Percentiles rank a stretch among this genome's conserved stretches.
Evolutionary conservation across 2,329 filamentous ascomycete genomes (phyloP).

Genomic region (Fusarium paranaense): DNA sequence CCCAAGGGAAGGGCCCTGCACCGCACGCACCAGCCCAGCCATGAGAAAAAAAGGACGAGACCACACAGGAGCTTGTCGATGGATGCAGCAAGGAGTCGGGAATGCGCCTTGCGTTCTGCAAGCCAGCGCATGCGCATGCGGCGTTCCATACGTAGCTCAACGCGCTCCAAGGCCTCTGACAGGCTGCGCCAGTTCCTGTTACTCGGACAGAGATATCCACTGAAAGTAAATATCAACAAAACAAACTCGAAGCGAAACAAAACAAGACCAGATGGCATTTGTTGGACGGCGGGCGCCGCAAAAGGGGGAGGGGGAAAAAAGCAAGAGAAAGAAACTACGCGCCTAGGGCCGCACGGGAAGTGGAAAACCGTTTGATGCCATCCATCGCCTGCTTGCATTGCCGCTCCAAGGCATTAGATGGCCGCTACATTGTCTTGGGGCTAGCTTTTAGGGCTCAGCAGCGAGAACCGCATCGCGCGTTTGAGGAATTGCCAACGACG

Average conservation of each 20-base stretch:
- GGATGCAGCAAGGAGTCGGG: constrained; percentile 26
- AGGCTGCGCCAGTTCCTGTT: constrained; percentile 16
- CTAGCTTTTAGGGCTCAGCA: background rate
- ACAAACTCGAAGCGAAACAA: constrained; percentile 25
- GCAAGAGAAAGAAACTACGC: constrained; percentile 1
- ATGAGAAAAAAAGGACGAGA: background rate
- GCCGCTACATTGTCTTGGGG: constrained; percentile 5
- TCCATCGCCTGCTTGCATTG: constrained; percentile 3
- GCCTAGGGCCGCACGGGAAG: background rate
- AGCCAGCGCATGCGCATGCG: constrained; percentile 33
- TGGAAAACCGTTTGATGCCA: constrained; percentile 9
- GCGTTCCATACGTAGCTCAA: constrained; percentile 21
- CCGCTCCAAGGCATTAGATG: background rate
- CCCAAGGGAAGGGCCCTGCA: constrained; percentile 2
- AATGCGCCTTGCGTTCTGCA: constrained; percentile 31
- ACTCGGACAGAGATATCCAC: constrained; percentile 16
- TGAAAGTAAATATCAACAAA: constrained; percentile 27
- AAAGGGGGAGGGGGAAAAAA: background rate
- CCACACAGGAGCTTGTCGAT: constrained; percentile 1
- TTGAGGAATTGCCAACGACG: constrained; percentile 7
- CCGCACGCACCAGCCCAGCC: constrained; percentile 3
- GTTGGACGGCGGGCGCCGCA: background rate
- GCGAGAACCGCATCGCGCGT: background rate
- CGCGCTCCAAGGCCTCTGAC: constrained; percentile 27
- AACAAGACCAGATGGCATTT: constrained; percentile 10